Evolutionary conservation across 306 rosid species (phyloP).

Genomic region (Ochetophila trinervis): DNA sequence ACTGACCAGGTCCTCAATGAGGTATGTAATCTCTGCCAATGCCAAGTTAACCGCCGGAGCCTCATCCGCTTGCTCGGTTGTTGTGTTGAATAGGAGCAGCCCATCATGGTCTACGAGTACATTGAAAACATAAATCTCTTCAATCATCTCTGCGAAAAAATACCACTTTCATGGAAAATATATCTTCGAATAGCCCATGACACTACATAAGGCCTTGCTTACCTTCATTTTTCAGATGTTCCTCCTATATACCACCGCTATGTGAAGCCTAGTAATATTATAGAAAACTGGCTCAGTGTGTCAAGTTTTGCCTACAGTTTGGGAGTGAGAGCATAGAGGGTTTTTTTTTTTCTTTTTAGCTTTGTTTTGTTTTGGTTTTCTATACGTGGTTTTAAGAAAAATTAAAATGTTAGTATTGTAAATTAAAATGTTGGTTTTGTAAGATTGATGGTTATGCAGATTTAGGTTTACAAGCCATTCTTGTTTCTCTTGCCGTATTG

Average conservation of each 20-base stretch:
- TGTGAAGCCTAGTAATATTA: slow-evolving; percentile 71
- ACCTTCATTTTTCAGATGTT: slow-evolving; percentile 69
- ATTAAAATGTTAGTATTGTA: too few species aligned
- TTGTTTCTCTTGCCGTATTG: too few species aligned
- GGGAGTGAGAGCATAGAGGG: too few species aligned
- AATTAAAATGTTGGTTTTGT: too few species aligned
- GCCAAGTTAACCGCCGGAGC: slow-evolving; percentile 77
- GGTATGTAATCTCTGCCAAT: slow-evolving; percentile 77
- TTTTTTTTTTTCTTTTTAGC: too few species aligned
- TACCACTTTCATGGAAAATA: slow-evolving; percentile 42
- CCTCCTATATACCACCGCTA: slow-evolving; percentile 82
- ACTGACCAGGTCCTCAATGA: slow-evolving; percentile 83
- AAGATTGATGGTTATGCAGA: too few species aligned
- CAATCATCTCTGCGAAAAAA: slow-evolving; percentile 47
- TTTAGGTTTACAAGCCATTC: too few species aligned
- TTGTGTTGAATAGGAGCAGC: slow-evolving; percentile 75
- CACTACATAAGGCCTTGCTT: slow-evolving; percentile 62
- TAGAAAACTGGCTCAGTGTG: slow-evolving; percentile 8
- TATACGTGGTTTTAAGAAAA: too few species aligned
- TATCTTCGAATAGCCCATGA: slow-evolving; percentile 63
- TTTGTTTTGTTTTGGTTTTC: too few species aligned
- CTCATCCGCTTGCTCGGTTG: slow-evolving; percentile 74
- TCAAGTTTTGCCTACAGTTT: too few species aligned
- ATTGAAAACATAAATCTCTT: slow-evolving; percentile 66
- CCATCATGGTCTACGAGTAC: slow-evolving; percentile 75